Base-by-base conservation (phyloP, 2,329 filamentous ascomycete species). In the Boeremia exigua region DNA sequence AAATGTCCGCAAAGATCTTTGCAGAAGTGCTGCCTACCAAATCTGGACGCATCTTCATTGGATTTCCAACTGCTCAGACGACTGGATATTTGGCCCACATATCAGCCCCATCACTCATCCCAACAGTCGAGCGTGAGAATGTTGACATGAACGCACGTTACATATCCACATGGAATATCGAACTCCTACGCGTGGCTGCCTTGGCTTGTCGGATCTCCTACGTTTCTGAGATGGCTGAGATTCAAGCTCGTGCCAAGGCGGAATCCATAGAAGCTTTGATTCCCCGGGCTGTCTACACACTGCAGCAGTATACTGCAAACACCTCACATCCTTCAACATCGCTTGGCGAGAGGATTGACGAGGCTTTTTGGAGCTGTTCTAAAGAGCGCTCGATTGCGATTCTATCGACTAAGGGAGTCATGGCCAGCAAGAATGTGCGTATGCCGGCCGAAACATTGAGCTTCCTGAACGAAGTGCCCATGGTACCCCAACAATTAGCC, bases 91-190 rank as follows among this genome's bases (percentile, higher is more conserved):
- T 94, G 14, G 90, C 96, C 72, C 95, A 99, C 74, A 90, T 99
- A 28, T 98, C 94, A 11, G 95, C 95, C 0, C 95, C 93, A 1
- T 97, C 94, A 0, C 88, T 99, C 12, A 99, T 99, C 54, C 95
- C 95, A 0, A 99, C 95, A 0, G 96, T 99, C 2, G 95, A 99
- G 76, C 87, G 95, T 71, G 95, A 99, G 73, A 95, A 92, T 49
- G 96, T 99, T 54, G 95, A 99, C 75, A 82, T 99, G 60, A 98
- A 99, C 73, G 96, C 95, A 14, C 87, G 93, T 52, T 96, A 92
- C 82, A 94, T 99, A 14, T 88, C 92, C 59, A 92, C 88, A 14
- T 99, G 95, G 96, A 99, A 99, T 68, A 83, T 91, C 19, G 95
- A 98, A 72, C 91, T 99, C 82, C 81, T 99, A 34, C 86, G 94